Conservation (phyloP, 225 moss, liverwort and hornwort species). For the Marchantia paleacea region DNA sequence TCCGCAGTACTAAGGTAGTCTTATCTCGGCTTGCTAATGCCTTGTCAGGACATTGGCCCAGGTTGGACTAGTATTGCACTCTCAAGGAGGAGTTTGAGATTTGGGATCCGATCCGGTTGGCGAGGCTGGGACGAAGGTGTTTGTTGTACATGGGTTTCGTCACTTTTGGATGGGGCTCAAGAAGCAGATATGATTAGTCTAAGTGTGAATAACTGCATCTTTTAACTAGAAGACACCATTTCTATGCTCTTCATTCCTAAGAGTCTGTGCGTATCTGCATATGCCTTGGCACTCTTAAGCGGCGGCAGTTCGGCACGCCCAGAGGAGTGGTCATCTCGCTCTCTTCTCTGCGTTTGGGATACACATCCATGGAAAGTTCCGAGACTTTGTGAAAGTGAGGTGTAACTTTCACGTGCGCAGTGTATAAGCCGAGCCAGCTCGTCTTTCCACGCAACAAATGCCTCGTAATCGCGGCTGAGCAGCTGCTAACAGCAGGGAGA, state of each 20-base stretch:
- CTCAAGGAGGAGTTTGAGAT: neutral
- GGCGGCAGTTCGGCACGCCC: constrained; percentile 18
- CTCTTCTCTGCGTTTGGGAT: neutral
- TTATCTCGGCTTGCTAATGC: neutral
- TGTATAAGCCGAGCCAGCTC: neutral
- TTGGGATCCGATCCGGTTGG: neutral
- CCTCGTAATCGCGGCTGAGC: neutral
- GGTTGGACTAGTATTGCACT: neutral
- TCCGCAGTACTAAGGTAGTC: neutral
- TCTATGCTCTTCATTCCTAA: neutral
- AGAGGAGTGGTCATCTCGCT: neutral
- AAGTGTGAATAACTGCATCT: neutral
- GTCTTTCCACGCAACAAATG: constrained; percentile 5
- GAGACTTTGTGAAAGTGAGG: constrained; percentile 6
- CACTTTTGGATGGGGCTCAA: neutral
- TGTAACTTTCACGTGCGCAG: constrained; percentile 11
- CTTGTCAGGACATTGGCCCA: neutral
- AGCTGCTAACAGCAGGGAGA: neutral
- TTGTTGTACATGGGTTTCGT: neutral
- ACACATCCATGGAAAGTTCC: neutral
- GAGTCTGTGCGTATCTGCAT: constrained; percentile 4
- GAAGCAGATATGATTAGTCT: neutral
- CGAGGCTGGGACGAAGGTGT: neutral
- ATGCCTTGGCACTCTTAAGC: neutral
- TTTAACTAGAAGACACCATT: neutral